Evolutionary conservation across 768 basidiomycete species (phyloP).

Genomic region (Daedaleopsis sinensis): DNA sequence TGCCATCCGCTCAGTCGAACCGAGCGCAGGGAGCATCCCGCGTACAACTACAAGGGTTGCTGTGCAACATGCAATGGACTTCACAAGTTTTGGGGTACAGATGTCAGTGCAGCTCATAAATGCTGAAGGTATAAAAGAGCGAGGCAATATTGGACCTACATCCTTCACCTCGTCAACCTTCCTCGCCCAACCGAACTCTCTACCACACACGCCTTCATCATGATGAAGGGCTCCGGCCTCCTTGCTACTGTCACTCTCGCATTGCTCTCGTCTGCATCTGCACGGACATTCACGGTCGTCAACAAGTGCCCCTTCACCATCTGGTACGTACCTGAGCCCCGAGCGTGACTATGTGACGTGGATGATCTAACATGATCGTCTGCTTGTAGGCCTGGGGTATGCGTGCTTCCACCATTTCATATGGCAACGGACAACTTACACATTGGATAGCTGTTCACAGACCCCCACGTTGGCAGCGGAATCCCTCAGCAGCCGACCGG

Average conservation of each 20-base stretch:
- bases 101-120: too few relatives aligned
- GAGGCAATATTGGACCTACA: background rate
- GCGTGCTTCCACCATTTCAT: background rate
- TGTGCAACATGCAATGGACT: background rate
- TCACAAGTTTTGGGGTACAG: too few relatives aligned
- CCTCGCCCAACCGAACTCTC: background rate
- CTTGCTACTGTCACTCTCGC: slow-evolving; percentile 16
- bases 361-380: background rate
- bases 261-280: slow-evolving; percentile 3
- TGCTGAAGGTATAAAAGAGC: background rate
- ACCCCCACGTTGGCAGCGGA: slow-evolving; percentile 34
- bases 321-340: slow-evolving; percentile 28
- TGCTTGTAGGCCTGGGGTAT: slow-evolving; percentile 34
- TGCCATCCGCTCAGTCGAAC: too few relatives aligned
- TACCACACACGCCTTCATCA: background rate
- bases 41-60: background rate
- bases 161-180: background rate
- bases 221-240: slow-evolving; percentile 14
- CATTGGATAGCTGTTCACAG: slow-evolving; percentile 31
- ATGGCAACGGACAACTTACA: too few relatives aligned
- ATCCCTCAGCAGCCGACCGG: slow-evolving; percentile 34
- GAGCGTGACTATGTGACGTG: background rate
- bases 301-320: slow-evolving; percentile 46
- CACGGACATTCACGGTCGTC: slow-evolving; percentile 40
- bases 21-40: too few relatives aligned